A percentile compares a stretch with the other conserved stretches of the same genome.
phyloP scores from a whole-genome alignment of 2,329 filamentous ascomycete species.

The Aspergillus jensenii region DNA sequence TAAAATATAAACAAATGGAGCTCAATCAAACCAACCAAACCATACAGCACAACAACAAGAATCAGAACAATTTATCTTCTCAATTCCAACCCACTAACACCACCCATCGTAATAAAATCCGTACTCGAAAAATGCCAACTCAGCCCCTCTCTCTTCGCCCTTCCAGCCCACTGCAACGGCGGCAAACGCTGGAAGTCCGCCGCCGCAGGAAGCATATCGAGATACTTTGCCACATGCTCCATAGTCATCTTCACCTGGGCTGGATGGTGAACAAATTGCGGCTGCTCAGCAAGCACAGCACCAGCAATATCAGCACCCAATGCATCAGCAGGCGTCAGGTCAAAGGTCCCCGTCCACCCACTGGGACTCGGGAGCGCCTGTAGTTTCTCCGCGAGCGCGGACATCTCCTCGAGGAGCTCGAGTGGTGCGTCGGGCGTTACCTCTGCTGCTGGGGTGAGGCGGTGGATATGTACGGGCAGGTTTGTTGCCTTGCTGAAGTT shows the following conservation, averaged over 20 bases:
- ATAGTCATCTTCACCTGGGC: background rate
- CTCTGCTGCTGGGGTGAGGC: slow-evolving; percentile 13
- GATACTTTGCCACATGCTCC: background rate
- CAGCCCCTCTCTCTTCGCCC: background rate
- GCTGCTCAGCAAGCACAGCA: background rate
- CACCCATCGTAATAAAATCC: background rate
- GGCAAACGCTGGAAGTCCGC: background rate
- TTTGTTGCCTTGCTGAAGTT: slow-evolving; percentile 6
- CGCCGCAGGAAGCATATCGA: background rate
- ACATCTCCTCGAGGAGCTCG: background rate
- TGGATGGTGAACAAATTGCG: background rate
- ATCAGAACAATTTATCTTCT: background rate
- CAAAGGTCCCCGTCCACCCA: background rate
- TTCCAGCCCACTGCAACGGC: background rate
- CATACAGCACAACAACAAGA: no score
- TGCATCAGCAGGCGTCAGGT: background rate
- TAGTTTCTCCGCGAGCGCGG: background rate
- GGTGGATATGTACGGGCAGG: slow-evolving; percentile 30
- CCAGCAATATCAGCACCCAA: background rate
- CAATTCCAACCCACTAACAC: background rate
- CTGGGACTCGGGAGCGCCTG: background rate
- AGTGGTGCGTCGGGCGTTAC: background rate
- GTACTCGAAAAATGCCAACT: background rate
- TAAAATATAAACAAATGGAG: no score
- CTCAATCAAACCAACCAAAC: no score